Conservation (phyloP, 2,329 filamentous ascomycete genomes). For the Curvularia sp. region DNA sequence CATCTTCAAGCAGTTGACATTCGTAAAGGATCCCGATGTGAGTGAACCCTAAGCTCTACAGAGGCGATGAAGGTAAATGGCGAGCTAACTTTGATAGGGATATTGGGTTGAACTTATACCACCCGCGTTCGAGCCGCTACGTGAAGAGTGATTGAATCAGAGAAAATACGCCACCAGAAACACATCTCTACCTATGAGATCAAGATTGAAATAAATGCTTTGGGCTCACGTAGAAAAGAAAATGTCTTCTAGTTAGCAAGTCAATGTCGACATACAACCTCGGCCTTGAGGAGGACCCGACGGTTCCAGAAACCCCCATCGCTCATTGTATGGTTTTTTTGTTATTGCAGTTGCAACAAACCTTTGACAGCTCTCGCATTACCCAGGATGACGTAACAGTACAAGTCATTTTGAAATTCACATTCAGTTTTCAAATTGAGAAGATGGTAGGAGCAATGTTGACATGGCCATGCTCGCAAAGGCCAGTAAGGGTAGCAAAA, state of each 20-base stretch:
- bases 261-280: background rate
- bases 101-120: slow-evolving; percentile 45
- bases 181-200: no score
- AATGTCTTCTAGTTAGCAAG: background rate
- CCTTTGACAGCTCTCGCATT: no score
- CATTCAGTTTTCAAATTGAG: background rate
- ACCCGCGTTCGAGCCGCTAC: slow-evolving; percentile 21
- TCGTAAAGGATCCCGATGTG: slow-evolving; percentile 48
- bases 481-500: background rate
- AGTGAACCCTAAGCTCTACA: no score
- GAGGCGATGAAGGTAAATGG: background rate
- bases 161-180: no score
- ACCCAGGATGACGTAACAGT: background rate
- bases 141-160: background rate
- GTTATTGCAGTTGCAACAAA: background rate
- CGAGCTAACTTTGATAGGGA: slow-evolving; percentile 29
- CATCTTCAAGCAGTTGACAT: slow-evolving; percentile 44
- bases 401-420: background rate
- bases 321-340: background rate
- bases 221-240: background rate
- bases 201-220: no score
- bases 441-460: background rate
- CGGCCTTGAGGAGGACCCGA: background rate
- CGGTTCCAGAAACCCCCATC: background rate
- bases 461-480: background rate